Base-by-base conservation (phyloP, 345 rosid species). In the Citrus maxima region DNA sequence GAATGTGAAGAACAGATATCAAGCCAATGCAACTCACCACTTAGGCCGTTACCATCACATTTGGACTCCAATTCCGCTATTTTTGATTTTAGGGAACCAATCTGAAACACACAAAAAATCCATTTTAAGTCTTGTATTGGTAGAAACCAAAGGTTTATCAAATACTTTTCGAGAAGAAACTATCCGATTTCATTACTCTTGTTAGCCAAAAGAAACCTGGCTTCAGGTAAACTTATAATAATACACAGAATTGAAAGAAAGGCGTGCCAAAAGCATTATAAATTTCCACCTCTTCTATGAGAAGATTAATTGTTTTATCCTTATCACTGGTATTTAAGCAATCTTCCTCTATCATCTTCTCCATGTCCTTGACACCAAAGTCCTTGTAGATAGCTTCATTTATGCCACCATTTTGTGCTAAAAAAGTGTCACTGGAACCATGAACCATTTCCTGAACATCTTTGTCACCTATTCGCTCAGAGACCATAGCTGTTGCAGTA, bases 271-370 rank as follows among this genome's bases (percentile, higher is more conserved):
- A 78, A 49, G 46, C 63, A 54, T 14, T 16, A 28, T 18, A 69
- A 76, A 68, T 40, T 24, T 80, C 71, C 63, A 96, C 99, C 97
- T 94, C 97, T 74, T 91, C 89, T 78, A 51, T 83, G 22, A 96
- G 85, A 79, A 83, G 73, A 77, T 80, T 81, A 77, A 89, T 86
- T 64, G 67, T 79, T 85, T 73, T 73, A 69, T 87, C 89, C 60
- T 83, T 85, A 62, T 79, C 78, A 42, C 56, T 35, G 3, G 81
- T 75, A 70, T 67, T 81, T 70, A 79, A 81, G 72, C 76, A 77
- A 51, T 74, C 85, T 74, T 80, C 81, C 32, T 69, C 80, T 61
- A 37, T 56, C 75, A 70, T 80, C 62, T 84, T 80, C 78, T 83
- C 92, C 72, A 70, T 25, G 58, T 62, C 68, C 82, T 79, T 54